Base-by-base conservation (phyloP, 1,139 yeast genomes). In the Hyphopichia wangnamkhiaoensis region DNA sequence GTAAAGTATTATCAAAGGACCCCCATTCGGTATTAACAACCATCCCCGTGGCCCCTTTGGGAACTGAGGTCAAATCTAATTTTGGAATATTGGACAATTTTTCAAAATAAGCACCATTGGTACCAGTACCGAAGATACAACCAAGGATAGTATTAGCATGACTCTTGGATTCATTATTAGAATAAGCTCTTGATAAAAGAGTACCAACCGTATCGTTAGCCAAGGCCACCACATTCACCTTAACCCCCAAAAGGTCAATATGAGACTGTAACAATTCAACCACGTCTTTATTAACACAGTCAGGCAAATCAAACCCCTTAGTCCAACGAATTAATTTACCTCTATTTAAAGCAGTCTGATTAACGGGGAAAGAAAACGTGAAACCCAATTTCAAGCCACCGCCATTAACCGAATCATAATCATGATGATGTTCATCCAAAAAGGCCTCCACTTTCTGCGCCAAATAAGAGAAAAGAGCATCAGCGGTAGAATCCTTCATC, bases 1-100 rank as follows among this genome's bases (percentile, higher is more conserved):
- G 68, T 41, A 89, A 71, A 20, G 79, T 80, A 55, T 90, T 90
- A 63, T 91, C 98, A 57, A 90, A 91, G 32, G 96, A 87, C 45
- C 98, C 98, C 96, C 98, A 91, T 66, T 91, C 98, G 31, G 96
- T 90, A 68, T 91, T 91, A 55, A 91, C 76, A 42, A 89, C 86
- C 97, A 91, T 91, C 44, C 87, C 83, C 2, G 71, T 68, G 44
- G 78, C 76, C 23, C 77, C 80, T 31, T 70, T 64, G 17, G 71
- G 72, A 5, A 68, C 51, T 9, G 65, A 59, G 9, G 65, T 65
- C 0, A 65, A 61, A 21, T 74, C 72, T 44, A 90, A 71, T 63
- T 91, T 91, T 41, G 76, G 77, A 49, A 93, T 86, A 37, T 82
- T 76, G 33, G 76, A 81, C 41, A 88, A 60, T 41, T 79, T 72